phyloP scores from a whole-genome alignment of 495 filamentous ascomycete species.

The Copromyces sp. region DNA sequence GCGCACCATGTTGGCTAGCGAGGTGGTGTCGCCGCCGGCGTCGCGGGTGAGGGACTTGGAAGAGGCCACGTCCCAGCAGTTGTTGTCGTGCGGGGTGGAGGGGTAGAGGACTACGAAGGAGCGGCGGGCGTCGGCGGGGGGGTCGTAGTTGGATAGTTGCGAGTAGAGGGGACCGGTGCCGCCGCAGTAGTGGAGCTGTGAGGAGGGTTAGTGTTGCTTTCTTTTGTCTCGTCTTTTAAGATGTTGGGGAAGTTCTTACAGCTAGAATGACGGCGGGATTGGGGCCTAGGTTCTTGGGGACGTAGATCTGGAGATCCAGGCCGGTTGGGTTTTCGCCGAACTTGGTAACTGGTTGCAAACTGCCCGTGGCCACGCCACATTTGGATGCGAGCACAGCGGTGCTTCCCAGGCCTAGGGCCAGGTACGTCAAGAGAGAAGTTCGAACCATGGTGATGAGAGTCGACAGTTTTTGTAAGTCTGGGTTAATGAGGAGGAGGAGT shows the following conservation, averaged over 20 bases:
- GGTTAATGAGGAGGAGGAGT: background rate
- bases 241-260: slow-evolving; percentile 12
- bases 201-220: background rate
- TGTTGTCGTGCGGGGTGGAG: slow-evolving; percentile 26
- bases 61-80: slow-evolving; percentile 42
- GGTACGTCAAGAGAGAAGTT: background rate
- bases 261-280: slow-evolving; percentile 33
- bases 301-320: slow-evolving; percentile 30
- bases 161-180: slow-evolving; percentile 34
- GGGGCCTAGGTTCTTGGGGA: slow-evolving; percentile 23
- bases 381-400: background rate
- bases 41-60: slow-evolving; percentile 35
- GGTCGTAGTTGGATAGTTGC: slow-evolving; percentile 26
- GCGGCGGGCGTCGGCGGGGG: slow-evolving; percentile 25
- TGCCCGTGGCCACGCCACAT: background rate
- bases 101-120: slow-evolving; percentile 42
- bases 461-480: background rate
- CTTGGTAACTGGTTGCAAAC: slow-evolving; percentile 4
- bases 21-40: slow-evolving; percentile 39
- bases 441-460: background rate
- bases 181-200: slow-evolving; percentile 29
- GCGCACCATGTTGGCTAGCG: slow-evolving; percentile 44
- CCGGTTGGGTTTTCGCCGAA: slow-evolving; percentile 33
- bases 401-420: slow-evolving; percentile 2
- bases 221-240: background rate